Evolutionary conservation across 2,329 filamentous ascomycete species (phyloP).

Genomic region (Aureobasidium uvarum): DNA sequence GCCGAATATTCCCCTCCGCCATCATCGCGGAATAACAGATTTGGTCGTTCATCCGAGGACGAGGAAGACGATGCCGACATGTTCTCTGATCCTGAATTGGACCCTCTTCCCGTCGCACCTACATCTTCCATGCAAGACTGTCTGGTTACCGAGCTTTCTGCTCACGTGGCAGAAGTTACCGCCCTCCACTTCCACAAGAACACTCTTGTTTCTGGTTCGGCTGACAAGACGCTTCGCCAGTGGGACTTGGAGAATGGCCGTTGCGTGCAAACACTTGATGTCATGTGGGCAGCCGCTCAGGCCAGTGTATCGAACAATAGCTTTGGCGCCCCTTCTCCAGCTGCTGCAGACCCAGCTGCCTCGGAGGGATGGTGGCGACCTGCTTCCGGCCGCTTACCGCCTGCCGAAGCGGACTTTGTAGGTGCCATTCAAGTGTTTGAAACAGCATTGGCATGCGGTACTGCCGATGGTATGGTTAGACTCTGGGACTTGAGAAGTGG

Average conservation of each 20-base stretch:
- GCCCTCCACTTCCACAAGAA: constrained; percentile 87
- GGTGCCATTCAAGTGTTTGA: constrained; percentile 95
- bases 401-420: constrained; percentile 81
- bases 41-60: constrained; percentile 41
- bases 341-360: constrained; percentile 23
- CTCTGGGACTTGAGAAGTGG: constrained; percentile 96
- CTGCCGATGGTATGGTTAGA: constrained; percentile 94
- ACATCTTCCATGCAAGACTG: constrained; percentile 83
- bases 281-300: constrained; percentile 96
- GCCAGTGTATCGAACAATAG: constrained; percentile 63
- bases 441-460: constrained; percentile 90
- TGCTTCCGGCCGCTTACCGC: constrained; percentile 55
- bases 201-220: constrained; percentile 88
- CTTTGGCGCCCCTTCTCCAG: neutral
- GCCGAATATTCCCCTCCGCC: constrained; percentile 74
- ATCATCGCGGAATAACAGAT: constrained; percentile 55
- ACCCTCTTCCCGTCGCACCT: constrained; percentile 52
- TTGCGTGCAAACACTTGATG: constrained; percentile 94
- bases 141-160: constrained; percentile 79
- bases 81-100: constrained; percentile 18
- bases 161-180: constrained; percentile 92
- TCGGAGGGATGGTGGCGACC: constrained; percentile 66
- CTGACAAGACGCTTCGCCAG: constrained; percentile 94
- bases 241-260: constrained; percentile 98
- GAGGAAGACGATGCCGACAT: constrained; percentile 27